Evolutionary conservation across 106 monocot species (phyloP), one percentile per base, ranked within the genome.

Genomic region (Cymbidium sinense): DNA sequence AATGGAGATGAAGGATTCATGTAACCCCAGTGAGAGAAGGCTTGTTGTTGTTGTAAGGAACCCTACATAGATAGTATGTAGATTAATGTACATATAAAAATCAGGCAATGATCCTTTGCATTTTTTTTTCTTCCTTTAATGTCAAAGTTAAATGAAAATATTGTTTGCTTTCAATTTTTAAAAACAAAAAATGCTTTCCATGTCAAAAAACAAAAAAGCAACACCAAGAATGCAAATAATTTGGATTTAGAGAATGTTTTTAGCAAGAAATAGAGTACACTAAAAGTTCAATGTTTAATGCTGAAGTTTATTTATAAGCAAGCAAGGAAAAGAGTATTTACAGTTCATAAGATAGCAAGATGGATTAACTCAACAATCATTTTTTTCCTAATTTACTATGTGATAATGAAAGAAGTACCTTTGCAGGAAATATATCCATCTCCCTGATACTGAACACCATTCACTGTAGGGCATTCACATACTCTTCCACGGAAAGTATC

Each of bases 401-500:
- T 67, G 33, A 33, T 18, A 75, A 4, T 29, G 33, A 55, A 18
- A 55, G 20, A 64, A 28, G 50, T 88, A 96, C 96, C 87, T 84
- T 80, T 80, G 77, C 96, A 96, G 39, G 86, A 91, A 62, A 80
- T 84, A 72, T 93, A 96, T 62, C 96, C 96, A 85, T 96, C 91
- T 81, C 96, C 96, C 50, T 87, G 79, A 79, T 91, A 96, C 70
- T 86, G 86, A 81, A 96, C 80, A 11, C 91, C 96, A 72, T 89
- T 74, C 9, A 79, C 85, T 71, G 69, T 75, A 47, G 96, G 96
- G 74, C 96, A 96, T 70, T 96, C 77, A 76, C 96, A 96, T 5
- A 93, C 61, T 75, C 91, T 91, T 5, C 96, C 96, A 43, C 96
- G 87, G 71, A 87, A 96, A 61, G 96, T 96, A 69, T 96, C 95